Percentiles rank a stretch among this genome's conserved stretches.
phyloP scores from a whole-genome alignment of 495 filamentous ascomycete genomes.

The Penicillium goetzii region DNA sequence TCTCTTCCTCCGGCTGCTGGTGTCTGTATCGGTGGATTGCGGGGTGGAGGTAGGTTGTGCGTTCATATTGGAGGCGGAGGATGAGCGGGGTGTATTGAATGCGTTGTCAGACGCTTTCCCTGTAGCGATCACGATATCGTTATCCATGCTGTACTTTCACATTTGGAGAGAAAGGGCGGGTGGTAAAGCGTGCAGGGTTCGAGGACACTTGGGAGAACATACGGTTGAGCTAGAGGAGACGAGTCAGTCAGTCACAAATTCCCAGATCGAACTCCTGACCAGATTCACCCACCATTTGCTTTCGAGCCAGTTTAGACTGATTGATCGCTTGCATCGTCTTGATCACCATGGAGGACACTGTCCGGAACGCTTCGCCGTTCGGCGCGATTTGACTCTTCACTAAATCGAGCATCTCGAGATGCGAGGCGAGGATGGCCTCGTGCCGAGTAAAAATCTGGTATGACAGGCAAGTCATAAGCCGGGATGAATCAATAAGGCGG shows the following conservation, averaged over 20 bases:
- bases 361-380: constrained; percentile 31
- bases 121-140: background rate
- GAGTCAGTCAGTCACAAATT: constrained; percentile 2
- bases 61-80: constrained; percentile 6
- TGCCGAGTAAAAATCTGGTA: constrained; percentile 42
- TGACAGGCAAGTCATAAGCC: background rate
- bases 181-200: background rate
- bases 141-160: background rate
- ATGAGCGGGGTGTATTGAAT: constrained; percentile 4
- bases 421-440: constrained; percentile 39
- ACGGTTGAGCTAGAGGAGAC: constrained; percentile 27
- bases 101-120: constrained; percentile 9
- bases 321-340: constrained; percentile 42
- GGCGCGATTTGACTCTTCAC: constrained; percentile 30
- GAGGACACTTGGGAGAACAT: constrained; percentile 16
- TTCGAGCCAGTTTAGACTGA: constrained; percentile 40
- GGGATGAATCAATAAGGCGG: background rate
- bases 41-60: constrained; percentile 6
- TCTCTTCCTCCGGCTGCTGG: constrained; percentile 18
- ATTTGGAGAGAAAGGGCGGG: background rate
- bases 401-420: constrained; percentile 39
- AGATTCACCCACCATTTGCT: constrained; percentile 38
- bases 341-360: constrained; percentile 42
- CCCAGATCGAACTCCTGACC: background rate
- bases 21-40: constrained; percentile 18